Evolutionary conservation across 2,329 filamentous ascomycete species (phyloP).

Genomic region (Phoma sp.): DNA sequence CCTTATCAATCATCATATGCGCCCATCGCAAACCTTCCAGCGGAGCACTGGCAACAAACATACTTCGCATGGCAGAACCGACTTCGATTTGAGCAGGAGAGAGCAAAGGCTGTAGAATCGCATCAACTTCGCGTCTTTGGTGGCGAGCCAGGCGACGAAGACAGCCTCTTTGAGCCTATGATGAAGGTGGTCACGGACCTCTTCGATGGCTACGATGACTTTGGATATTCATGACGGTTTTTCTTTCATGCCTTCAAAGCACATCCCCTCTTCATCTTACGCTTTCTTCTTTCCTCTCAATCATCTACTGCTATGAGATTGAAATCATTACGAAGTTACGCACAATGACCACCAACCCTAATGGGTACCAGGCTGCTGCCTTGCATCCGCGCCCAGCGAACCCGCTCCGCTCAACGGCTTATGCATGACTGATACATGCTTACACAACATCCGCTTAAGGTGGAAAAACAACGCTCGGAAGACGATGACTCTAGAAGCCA

Average conservation of each 20-base stretch:
- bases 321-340: constrained; percentile 6
- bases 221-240: constrained; percentile 48
- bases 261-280: constrained; percentile 14
- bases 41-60: constrained; percentile 46
- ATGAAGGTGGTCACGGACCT: constrained; percentile 54
- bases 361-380: constrained; percentile 1
- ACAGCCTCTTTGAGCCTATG: constrained; percentile 52
- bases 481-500: constrained; percentile 38
- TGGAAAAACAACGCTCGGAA: constrained; percentile 14
- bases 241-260: constrained; percentile 3
- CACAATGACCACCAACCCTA: background rate
- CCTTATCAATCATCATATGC: constrained; percentile 28
- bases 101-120: constrained; percentile 38
- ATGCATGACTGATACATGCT: background rate
- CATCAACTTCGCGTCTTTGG: constrained; percentile 53
- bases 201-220: constrained; percentile 53
- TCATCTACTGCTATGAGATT: constrained; percentile 2
- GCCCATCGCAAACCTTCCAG: constrained; percentile 24
- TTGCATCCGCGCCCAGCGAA: background rate
- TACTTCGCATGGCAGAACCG: constrained; percentile 47
- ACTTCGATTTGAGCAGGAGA: constrained; percentile 36
- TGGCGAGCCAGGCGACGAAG: constrained; percentile 51
- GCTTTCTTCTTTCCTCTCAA: constrained; percentile 22
- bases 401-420: background rate
- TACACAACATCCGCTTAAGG: background rate